These are phyloP conservation scores for Dioszegia aurantiaca DNA, from an alignment of 768 basidiomycete genomes.

Conservation along the genomic window DNA sequence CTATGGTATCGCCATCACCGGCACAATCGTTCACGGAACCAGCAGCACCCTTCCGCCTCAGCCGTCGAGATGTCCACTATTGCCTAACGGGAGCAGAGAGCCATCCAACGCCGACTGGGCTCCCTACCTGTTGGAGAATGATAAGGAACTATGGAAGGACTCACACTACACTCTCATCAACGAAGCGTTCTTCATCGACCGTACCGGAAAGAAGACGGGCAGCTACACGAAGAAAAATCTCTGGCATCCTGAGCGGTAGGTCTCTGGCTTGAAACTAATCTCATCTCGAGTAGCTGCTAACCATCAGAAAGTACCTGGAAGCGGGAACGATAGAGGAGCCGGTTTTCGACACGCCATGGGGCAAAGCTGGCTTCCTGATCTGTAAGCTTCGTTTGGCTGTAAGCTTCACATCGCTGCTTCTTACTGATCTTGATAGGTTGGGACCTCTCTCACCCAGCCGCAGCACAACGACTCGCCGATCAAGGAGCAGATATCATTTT, in stretches of 20 bases:
- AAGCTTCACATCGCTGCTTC: too few relatives aligned
- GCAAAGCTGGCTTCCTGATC: slow-evolving; percentile 43
- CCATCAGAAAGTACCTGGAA: slow-evolving; percentile 37
- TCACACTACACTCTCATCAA: slow-evolving; percentile 28
- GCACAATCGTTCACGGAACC: slow-evolving; percentile 35
- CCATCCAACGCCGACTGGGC: slow-evolving; percentile 18
- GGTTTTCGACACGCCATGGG: slow-evolving; percentile 40
- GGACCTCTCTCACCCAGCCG: slow-evolving; percentile 44
- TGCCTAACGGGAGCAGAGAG: too few relatives aligned
- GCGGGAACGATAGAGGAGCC: slow-evolving; percentile 34
- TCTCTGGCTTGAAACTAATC: too few relatives aligned
- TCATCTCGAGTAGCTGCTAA: background rate
- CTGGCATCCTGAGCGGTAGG: slow-evolving; percentile 48
- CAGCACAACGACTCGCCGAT: slow-evolving; percentile 36
- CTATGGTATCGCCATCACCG: slow-evolving; percentile 32
- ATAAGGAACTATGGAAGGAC: slow-evolving; percentile 16
- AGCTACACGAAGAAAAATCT: slow-evolving; percentile 44
- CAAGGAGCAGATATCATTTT: slow-evolving; percentile 45
- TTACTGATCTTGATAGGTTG: slow-evolving; percentile 32
- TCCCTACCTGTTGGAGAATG: slow-evolving; percentile 23
- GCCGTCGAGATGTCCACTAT: slow-evolving; percentile 6
- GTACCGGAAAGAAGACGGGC: slow-evolving; percentile 19
- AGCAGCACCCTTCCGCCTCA: background rate
- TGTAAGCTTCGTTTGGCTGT: slow-evolving; percentile 31
- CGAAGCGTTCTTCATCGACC: slow-evolving; percentile 44